These are phyloP conservation scores for Fusarium pseudoanthophilum DNA, from an alignment of 2,329 filamentous ascomycete species.

Conservation along the genomic window DNA sequence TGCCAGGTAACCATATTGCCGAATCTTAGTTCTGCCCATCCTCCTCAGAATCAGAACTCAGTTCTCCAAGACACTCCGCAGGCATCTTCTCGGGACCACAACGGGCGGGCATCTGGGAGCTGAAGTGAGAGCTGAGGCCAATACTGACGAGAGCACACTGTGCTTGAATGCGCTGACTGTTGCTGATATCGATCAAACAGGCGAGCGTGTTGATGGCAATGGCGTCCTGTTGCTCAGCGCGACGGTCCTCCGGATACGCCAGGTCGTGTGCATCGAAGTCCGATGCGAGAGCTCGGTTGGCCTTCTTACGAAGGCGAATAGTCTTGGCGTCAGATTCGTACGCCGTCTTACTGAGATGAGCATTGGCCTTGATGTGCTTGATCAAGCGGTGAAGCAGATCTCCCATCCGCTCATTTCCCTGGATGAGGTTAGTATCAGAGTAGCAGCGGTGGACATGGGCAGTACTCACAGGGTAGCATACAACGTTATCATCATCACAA, in stretches of 20 bases:
- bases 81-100: not conserved
- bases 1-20: accelerated
- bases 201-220: not conserved
- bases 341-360: accelerated
- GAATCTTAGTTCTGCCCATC: not conserved
- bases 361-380: not conserved
- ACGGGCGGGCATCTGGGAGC: not conserved
- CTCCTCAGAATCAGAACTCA: not conserved
- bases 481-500: too few species aligned
- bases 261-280: too few species aligned
- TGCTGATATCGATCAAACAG: not conserved
- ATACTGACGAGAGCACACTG: too few species aligned
- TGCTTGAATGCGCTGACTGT: accelerated
- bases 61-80: not conserved
- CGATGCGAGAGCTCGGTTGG: accelerated
- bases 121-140: too few species aligned
- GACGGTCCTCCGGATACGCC: too few species aligned
- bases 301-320: not conserved
- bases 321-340: accelerated
- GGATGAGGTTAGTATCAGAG: too few species aligned
- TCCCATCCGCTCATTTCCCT: not conserved
- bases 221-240: not conserved
- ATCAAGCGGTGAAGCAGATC: accelerated
- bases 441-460: too few species aligned
- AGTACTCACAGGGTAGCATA: too few species aligned